Conservation (phyloP, 768 basidiomycete genomes). For the Rhizopogon sp. region DNA sequence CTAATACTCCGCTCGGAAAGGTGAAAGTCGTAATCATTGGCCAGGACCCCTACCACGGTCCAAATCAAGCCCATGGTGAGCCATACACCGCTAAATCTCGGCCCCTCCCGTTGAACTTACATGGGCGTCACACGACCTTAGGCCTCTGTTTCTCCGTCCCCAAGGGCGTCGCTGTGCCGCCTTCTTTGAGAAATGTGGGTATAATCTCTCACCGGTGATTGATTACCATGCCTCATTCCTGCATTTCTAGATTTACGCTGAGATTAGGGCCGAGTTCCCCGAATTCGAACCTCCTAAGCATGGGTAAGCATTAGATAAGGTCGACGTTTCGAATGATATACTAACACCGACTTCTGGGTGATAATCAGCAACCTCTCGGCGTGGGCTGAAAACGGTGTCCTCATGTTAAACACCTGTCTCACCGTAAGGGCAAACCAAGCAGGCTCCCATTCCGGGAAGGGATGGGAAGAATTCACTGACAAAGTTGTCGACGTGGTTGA, state of each 20-base stretch:
- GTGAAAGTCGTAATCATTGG: slow-evolving; percentile 88
- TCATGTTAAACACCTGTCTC: slow-evolving; percentile 89
- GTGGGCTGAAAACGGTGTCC: slow-evolving; percentile 84
- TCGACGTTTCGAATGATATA: slow-evolving; percentile 3
- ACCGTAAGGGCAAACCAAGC: slow-evolving; percentile 76
- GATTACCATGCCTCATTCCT: slow-evolving; percentile 9
- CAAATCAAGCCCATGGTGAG: slow-evolving; percentile 81
- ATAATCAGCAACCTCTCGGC: slow-evolving; percentile 62
- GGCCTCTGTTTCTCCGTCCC: slow-evolving; percentile 91
- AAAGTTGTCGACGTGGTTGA: slow-evolving; percentile 76
- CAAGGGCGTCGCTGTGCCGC: slow-evolving; percentile 66
- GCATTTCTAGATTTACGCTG: slow-evolving; percentile 68
- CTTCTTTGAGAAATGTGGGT: slow-evolving; percentile 74
- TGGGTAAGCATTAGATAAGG: slow-evolving; percentile 50
- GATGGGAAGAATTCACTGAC: slow-evolving; percentile 91
- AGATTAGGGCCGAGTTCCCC: slow-evolving; percentile 80
- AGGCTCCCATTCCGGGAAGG: slow-evolving; percentile 78
- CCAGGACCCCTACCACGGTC: slow-evolving; percentile 83
- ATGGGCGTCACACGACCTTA: slow-evolving; percentile 24
- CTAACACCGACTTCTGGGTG: neutral
- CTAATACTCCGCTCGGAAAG: slow-evolving; percentile 77
- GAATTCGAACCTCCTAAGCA: slow-evolving; percentile 75
- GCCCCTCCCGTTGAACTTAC: slow-evolving; percentile 2
- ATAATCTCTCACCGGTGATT: slow-evolving; percentile 16
- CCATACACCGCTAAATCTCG: slow-evolving; percentile 2